Evolutionary conservation across 352 stramenopile species (phyloP).

Genomic region (Phytophthora fragariaefolia): DNA sequence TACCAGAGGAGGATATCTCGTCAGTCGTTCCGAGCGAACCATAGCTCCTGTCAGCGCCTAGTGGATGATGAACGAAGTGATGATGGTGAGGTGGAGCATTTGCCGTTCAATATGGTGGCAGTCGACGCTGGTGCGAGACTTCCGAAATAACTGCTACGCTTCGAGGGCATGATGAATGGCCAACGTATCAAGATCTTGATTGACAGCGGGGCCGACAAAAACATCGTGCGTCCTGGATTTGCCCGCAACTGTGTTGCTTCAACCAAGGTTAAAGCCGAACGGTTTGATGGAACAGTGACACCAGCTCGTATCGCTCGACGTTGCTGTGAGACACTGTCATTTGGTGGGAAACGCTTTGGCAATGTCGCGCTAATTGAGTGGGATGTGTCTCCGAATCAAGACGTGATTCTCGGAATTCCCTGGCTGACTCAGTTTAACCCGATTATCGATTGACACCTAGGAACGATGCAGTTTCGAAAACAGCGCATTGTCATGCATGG

Average conservation of each 20-base stretch:
- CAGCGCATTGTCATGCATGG: too few species aligned
- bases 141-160: too few species aligned
- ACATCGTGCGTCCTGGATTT: slow-evolving; percentile 1
- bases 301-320: background rate
- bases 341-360: background rate
- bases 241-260: background rate
- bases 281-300: background rate
- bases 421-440: slow-evolving; percentile 1
- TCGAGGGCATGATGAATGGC: too few species aligned
- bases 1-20: too few species aligned
- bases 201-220: too few species aligned
- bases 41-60: background rate
- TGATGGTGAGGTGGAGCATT: too few species aligned
- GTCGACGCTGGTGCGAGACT: too few species aligned
- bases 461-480: background rate
- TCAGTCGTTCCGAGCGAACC: background rate
- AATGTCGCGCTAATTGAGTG: slow-evolving; percentile 3
- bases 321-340: background rate
- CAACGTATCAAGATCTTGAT: too few species aligned
- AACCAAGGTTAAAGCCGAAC: slow-evolving; percentile 1
- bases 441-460: background rate
- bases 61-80: background rate
- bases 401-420: background rate
- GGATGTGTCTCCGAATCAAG: background rate
- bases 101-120: too few species aligned